Evolutionary conservation across 1,284 basidiomycete species (phyloP).

Genomic region (Butyriboletus appendiculatus): DNA sequence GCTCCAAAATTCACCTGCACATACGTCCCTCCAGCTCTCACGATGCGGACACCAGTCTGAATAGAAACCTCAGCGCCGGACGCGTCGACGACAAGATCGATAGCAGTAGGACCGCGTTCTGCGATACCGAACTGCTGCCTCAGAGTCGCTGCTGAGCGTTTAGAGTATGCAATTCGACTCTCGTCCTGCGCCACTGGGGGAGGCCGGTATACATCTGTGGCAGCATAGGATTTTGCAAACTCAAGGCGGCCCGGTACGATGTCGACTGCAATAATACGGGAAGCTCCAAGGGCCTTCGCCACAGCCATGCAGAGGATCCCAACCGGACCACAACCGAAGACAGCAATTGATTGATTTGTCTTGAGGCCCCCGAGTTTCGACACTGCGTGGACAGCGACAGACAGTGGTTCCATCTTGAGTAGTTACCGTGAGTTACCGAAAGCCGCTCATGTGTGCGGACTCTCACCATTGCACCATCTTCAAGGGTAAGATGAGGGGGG

Average conservation of each 20-base stretch:
- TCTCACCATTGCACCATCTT: constrained; percentile 82
- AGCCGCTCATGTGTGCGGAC: neutral
- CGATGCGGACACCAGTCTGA: constrained; percentile 77
- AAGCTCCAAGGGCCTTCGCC: constrained; percentile 85
- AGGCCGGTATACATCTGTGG: constrained; percentile 80
- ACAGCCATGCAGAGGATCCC: constrained; percentile 93
- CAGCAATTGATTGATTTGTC: constrained; percentile 69
- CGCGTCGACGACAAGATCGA: constrained; percentile 80
- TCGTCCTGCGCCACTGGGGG: constrained; percentile 66
- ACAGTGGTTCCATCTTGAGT: constrained; percentile 88
- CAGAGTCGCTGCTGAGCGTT: constrained; percentile 63
- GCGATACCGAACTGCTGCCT: constrained; percentile 57
- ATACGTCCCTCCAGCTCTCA: constrained; percentile 72
- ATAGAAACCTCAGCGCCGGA: constrained; percentile 90
- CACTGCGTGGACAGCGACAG: constrained; percentile 90
- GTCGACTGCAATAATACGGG: constrained; percentile 82
- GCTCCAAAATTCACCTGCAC: constrained; percentile 52
- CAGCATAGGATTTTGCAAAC: constrained; percentile 89
- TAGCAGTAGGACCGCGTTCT: constrained; percentile 56
- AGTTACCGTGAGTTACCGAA: constrained; percentile 2
- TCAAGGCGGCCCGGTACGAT: constrained; percentile 81
- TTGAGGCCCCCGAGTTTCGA: constrained; percentile 75
- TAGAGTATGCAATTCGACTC: constrained; percentile 65
- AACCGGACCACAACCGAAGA: constrained; percentile 93
- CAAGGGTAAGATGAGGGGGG: constrained; percentile 72